Evolutionary conservation across 129 eudicot species (phyloP).

Genomic region (Daucus carota): DH1_v3.0 NC_030381.2:32904001-32904500

Average conservation of each 20-base stretch:
- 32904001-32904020: neutral
- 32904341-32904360: no score
- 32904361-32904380: no score
- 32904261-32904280: no score
- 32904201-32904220: no score
- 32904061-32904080: neutral
- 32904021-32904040: neutral
- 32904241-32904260: no score
- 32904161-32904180: neutral
- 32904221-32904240: no score
- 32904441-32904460: neutral
- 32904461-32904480: constrained; percentile 1
- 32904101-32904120: neutral
- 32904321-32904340: no score
- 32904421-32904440: neutral
- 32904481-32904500: neutral
- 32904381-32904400: no score
- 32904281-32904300: no score
- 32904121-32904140: neutral
- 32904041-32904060: neutral
- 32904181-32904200: no score
- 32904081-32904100: neutral
- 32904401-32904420: neutral
- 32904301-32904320: no score
- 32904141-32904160: neutral